Evolutionary conservation across 2,329 filamentous ascomycete species (phyloP).

Genomic region (Dryadomyces quercus-mongolicae): DNA sequence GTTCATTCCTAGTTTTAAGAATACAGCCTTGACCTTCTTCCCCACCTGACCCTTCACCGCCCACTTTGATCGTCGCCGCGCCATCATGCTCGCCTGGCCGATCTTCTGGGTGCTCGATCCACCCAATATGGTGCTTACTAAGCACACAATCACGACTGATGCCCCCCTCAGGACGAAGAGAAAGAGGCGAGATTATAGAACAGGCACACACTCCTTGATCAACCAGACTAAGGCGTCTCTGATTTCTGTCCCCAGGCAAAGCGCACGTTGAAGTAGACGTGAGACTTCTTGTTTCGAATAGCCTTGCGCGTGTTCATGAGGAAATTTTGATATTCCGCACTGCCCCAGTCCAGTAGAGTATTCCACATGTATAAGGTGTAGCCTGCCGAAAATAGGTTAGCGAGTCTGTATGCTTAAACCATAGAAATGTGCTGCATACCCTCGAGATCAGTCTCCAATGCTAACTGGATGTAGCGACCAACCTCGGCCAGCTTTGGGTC

Average conservation of each 20-base stretch:
- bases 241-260: background rate
- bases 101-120: no score
- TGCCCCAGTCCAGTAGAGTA: slow-evolving; percentile 11
- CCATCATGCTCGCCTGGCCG: background rate
- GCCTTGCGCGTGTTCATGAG: slow-evolving; percentile 1
- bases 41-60: background rate
- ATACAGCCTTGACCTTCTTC: background rate
- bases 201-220: no score
- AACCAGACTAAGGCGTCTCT: background rate
- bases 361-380: slow-evolving; percentile 11
- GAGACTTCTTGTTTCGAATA: background rate
- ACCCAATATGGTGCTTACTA: no score
- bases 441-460: slow-evolving; percentile 7
- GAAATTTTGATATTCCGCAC: slow-evolving; percentile 8
- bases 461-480: slow-evolving; percentile 1
- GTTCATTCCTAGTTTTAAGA: background rate
- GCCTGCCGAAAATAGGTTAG: background rate
- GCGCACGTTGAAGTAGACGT: background rate
- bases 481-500: slow-evolving; percentile 1
- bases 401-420: background rate
- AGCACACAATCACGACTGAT: no score
- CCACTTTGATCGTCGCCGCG: background rate
- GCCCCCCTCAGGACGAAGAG: no score
- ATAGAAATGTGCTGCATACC: background rate
- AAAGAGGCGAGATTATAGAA: no score